phyloP scores from a whole-genome alignment of 108 stramenopile species.

The Discostella stelligeroides region DNA sequence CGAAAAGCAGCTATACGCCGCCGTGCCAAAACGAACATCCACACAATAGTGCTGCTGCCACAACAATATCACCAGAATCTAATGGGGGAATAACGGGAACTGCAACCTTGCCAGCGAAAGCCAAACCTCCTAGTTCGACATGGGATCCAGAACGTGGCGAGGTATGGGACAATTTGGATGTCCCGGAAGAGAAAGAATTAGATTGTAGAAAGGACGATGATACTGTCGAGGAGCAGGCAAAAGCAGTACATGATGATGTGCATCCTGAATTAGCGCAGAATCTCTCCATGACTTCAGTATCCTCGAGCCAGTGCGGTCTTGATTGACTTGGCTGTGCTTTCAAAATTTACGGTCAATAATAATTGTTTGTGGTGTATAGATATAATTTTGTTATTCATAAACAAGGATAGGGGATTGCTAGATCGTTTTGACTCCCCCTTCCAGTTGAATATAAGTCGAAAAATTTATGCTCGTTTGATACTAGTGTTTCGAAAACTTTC shows the following conservation, averaged over 20 bases:
- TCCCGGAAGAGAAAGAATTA: background rate
- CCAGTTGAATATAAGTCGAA: background rate
- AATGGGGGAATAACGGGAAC: background rate
- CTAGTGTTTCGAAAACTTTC: too few relatives aligned
- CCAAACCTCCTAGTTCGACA: constrained; percentile 29
- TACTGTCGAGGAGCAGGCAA: background rate
- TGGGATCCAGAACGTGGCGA: constrained; percentile 55
- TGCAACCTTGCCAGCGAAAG: background rate
- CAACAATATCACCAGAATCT: background rate
- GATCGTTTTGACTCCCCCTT: too few relatives aligned
- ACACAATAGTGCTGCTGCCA: background rate
- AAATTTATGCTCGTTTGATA: too few relatives aligned
- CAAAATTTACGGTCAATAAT: background rate
- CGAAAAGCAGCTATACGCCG: constrained; percentile 11
- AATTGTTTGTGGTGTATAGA: background rate
- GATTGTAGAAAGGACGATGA: background rate
- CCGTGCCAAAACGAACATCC: constrained; percentile 17
- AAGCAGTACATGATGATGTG: background rate
- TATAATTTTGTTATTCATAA: constrained; percentile 4
- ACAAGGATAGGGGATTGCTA: too few relatives aligned
- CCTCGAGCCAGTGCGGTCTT: constrained; percentile 23
- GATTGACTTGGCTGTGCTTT: constrained; percentile 14
- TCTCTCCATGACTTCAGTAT: constrained; percentile 11
- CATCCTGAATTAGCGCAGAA: constrained; percentile 1
- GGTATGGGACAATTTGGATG: constrained; percentile 35